These are phyloP conservation scores for Danielia oregonensis DNA, from an alignment of 805 yeast genomes.

Conservation along the genomic window DNA sequence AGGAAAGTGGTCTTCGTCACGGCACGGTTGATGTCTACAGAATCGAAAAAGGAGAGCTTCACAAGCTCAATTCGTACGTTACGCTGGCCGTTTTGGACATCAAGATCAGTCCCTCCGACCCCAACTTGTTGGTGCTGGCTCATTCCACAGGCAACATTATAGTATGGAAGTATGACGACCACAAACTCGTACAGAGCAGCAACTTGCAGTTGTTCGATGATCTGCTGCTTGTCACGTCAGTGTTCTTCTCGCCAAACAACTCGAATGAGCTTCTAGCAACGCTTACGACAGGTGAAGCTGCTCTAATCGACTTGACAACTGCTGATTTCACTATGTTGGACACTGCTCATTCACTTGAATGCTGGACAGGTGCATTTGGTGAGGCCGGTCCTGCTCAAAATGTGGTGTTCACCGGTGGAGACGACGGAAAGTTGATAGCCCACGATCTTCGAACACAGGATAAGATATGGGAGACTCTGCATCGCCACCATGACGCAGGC, in stretches of 20 bases:
- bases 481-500: slow-evolving; percentile 82
- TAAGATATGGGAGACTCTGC: slow-evolving; percentile 34
- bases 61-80: slow-evolving; percentile 13
- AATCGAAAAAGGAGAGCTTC: slow-evolving; percentile 15
- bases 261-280: slow-evolving; percentile 48
- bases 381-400: slow-evolving; percentile 46
- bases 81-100: slow-evolving; percentile 77
- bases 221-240: slow-evolving; percentile 57
- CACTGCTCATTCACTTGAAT: slow-evolving; percentile 64
- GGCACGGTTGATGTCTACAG: slow-evolving; percentile 55
- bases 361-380: slow-evolving; percentile 85
- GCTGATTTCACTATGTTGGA: slow-evolving; percentile 20
- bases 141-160: slow-evolving; percentile 78
- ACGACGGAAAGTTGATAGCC: slow-evolving; percentile 72
- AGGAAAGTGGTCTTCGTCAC: slow-evolving; percentile 50
- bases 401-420: slow-evolving; percentile 85
- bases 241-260: slow-evolving; percentile 50
- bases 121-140: slow-evolving; percentile 49
- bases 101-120: slow-evolving; percentile 58
- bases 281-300: slow-evolving; percentile 62
- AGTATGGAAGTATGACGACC: slow-evolving; percentile 51
- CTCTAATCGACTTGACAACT: slow-evolving; percentile 32
- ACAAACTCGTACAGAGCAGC: slow-evolving; percentile 10
- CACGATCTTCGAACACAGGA: slow-evolving; percentile 56
- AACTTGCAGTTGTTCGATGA: slow-evolving; percentile 44